Evolutionary conservation across 2,329 filamentous ascomycete species (phyloP).

Genomic region (Trichoderma gracile): DNA sequence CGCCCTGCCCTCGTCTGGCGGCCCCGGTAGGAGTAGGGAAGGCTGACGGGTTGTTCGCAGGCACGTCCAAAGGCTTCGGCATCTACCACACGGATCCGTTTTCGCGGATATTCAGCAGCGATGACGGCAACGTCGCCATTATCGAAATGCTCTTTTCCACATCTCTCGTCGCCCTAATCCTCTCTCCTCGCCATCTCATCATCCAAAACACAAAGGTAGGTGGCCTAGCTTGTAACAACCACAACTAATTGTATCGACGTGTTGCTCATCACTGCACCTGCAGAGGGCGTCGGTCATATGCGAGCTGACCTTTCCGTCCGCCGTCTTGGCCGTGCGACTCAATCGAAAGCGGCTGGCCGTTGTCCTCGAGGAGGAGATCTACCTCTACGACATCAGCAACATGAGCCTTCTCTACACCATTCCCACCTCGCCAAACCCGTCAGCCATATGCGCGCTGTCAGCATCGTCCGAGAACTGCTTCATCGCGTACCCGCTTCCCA

Average conservation of each 20-base stretch:
- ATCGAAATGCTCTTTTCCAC: conserved; percentile 99
- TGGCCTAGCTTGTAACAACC: conserved; percentile 20
- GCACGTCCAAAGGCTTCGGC: conserved; percentile 89
- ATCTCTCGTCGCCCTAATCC: conserved; percentile 87
- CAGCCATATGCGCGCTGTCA: conserved; percentile 87
- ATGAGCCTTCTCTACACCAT: conserved; percentile 95
- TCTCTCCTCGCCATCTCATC: conserved; percentile 87
- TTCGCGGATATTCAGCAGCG: conserved; percentile 89
- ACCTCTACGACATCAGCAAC: conserved; percentile 97
- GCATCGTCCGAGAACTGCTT: conserved; percentile 95
- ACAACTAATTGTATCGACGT: conserved; percentile 3
- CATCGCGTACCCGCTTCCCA: conserved; percentile 88
- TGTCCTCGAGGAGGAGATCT: conserved; percentile 92
- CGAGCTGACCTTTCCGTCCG: conserved; percentile 97
- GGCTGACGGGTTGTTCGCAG: conserved; percentile 45
- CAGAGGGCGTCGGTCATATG: conserved; percentile 81
- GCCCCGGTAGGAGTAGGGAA: background rate
- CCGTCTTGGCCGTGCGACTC: conserved; percentile 87
- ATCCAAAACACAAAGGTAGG: conserved; percentile 96
- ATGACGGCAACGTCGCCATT: conserved; percentile 92
- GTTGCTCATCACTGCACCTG: conserved; percentile 10
- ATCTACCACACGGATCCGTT: conserved; percentile 98
- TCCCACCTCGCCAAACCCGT: conserved; percentile 88
- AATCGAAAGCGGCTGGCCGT: conserved; percentile 94
- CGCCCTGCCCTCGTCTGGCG: background rate